Evolutionary conservation across 257 asterid genomes (phyloP).

Genomic region (Euphrasia confusa): DNA sequence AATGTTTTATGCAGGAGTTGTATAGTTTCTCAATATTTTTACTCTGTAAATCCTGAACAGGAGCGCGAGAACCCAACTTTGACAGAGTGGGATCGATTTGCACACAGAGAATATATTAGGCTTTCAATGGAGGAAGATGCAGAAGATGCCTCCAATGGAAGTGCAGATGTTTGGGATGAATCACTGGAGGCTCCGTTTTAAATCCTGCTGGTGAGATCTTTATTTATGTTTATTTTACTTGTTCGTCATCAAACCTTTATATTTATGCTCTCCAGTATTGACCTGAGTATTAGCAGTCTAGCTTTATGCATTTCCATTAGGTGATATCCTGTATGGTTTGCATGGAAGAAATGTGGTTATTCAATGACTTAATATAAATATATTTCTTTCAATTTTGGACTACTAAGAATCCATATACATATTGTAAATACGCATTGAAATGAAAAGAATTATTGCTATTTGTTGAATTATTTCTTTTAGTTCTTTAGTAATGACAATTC

Average conservation of each 20-base stretch:
- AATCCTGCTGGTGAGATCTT: conserved; percentile 51
- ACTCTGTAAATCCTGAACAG: conserved; percentile 35
- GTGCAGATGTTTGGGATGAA: conserved; percentile 99
- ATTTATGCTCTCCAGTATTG: conserved; percentile 2
- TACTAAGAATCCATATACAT: background rate
- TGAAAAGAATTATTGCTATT: background rate
- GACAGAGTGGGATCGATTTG: conserved; percentile 99
- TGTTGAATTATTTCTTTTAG: background rate
- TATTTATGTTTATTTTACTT: conserved; percentile 7
- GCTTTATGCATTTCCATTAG: background rate
- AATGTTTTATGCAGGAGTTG: conserved; percentile 16
- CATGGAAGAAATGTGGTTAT: background rate
- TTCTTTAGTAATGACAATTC: background rate
- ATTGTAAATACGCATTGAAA: background rate
- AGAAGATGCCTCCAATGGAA: conserved; percentile 96
- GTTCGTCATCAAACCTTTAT: conserved; percentile 2
- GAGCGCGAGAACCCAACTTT: conserved; percentile 97
- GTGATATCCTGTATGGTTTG: background rate
- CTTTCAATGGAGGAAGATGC: conserved; percentile 99
- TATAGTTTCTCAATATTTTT: background rate
- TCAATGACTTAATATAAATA: background rate
- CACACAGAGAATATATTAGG: conserved; percentile 97
- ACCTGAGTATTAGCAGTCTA: background rate
- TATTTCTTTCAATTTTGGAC: background rate
- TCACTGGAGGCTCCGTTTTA: conserved; percentile 96